Evolutionary conservation across 108 stramenopile genomes (phyloP), one percentile per base, ranked within the genome.

Genomic region (Pseudonitzschia multistriata): DNA sequence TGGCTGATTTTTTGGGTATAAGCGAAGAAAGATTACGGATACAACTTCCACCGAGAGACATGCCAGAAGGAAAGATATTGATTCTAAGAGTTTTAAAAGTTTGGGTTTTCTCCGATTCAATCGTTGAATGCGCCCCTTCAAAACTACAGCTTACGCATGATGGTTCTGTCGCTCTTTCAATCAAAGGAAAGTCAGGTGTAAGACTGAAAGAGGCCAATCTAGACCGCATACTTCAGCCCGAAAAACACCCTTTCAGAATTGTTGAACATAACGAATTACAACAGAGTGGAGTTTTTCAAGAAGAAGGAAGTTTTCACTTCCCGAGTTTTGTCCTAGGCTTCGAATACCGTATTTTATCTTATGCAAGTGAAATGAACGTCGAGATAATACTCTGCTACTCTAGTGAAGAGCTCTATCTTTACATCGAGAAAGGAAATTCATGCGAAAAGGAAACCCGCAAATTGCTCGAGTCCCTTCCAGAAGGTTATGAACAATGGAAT

Each of bases 101-200:
- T 0, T 94, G 93, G 93, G 71, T 90, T 13, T 91, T 94, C 54
- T 63, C 81, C 21, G 87, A 94, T 59, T 77, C 84, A 8, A 79
- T 93, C n/a, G 74, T 86, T 50, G 76, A 89, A 37, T 72, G 56
- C 34, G 35, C 52, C 13, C 68, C 68, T 53, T 64, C 37, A 0
- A 68, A 74, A 21, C 28, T 68, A 19, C 60, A 65, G 22, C 39
- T 22, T 31, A 30, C 21, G n/a, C 28, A 35, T 29, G 77, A 68
- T 31, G 74, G 63, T 10, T 29, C 72, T 56, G 54, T 79, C 14
- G 67, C 68, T 17, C 68, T 86, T 27, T 33, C 52, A 70, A 29
- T 63, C 68, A 17, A 72, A 79, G 19, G 42, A 64, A 31, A 65
- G 71, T 28, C 36, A 4, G 13, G 13, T 10, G 3, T 40, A 4